These are phyloP conservation scores for Monosporascus sp. DNA, from an alignment of 2,329 filamentous ascomycete species.

Conservation along the genomic window DNA sequence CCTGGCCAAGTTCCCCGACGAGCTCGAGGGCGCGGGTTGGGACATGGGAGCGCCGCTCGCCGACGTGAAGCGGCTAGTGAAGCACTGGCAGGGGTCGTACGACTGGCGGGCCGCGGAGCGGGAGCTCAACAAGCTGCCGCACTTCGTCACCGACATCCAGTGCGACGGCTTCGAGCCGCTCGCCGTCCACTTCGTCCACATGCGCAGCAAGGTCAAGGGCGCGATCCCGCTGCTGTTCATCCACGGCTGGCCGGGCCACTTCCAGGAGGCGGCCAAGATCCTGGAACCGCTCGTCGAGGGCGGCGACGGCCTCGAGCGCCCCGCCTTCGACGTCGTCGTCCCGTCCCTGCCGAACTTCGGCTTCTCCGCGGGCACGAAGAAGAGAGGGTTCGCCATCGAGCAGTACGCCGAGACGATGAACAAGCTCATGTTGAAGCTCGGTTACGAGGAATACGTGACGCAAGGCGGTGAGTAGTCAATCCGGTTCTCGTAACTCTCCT, in stretches of 20 bases:
- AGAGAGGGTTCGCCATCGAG: constrained; percentile 50
- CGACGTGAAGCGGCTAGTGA: constrained; percentile 28
- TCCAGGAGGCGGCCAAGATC: constrained; percentile 60
- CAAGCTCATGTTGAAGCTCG: constrained; percentile 62
- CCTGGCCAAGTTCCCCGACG: constrained; percentile 31
- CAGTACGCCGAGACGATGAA: constrained; percentile 62
- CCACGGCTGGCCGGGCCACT: constrained; percentile 56
- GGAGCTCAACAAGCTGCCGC: constrained; percentile 29
- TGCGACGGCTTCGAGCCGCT: constrained; percentile 32
- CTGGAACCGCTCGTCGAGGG: constrained; percentile 41
- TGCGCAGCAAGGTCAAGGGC: constrained; percentile 21
- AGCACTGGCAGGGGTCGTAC: constrained; percentile 29
- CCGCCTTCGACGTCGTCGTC: constrained; percentile 51
- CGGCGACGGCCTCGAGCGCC: constrained; percentile 20
- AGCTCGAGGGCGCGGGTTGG: constrained; percentile 32
- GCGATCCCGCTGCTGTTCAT: constrained; percentile 28
- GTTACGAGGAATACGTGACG: constrained; percentile 53
- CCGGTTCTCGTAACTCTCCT: no score
- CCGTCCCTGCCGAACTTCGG: constrained; percentile 52
- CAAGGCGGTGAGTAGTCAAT: constrained; percentile 17
- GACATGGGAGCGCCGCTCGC: constrained; percentile 31
- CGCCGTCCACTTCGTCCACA: constrained; percentile 33
- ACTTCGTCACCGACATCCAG: constrained; percentile 29
- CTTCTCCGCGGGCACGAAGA: constrained; percentile 36
- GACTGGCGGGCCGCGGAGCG: constrained; percentile 31